Evolutionary conservation across 495 filamentous ascomycete species (phyloP).

Genomic region (Lasiosphaeria ovina): DNA sequence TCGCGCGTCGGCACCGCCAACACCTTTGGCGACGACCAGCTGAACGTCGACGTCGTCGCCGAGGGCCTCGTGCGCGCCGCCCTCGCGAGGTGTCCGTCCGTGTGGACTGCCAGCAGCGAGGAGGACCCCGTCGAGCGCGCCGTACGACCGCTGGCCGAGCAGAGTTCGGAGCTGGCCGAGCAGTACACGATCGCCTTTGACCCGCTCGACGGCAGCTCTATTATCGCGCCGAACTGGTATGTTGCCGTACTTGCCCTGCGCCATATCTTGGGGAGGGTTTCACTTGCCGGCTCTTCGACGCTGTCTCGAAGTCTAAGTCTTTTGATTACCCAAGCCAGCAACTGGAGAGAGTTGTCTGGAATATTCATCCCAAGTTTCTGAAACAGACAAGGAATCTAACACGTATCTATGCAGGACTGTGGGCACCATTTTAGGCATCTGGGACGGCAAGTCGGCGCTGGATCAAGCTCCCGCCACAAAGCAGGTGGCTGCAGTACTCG

Average conservation of each 20-base stretch:
- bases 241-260: too few species aligned
- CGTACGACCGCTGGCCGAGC: constrained; percentile 8
- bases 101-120: constrained; percentile 49
- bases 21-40: constrained; percentile 53
- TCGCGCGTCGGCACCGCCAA: constrained; percentile 46
- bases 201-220: constrained; percentile 54
- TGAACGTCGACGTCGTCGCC: constrained; percentile 54
- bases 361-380: too few species aligned
- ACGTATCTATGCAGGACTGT: constrained; percentile 33
- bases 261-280: too few species aligned
- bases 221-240: constrained; percentile 51
- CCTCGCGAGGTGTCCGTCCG: constrained; percentile 39
- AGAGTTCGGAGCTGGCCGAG: constrained; percentile 23
- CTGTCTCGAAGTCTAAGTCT: too few species aligned
- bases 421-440: constrained; percentile 52
- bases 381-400: neutral
- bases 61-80: constrained; percentile 44
- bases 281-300: too few species aligned
- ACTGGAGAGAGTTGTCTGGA: too few species aligned
- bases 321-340: too few species aligned
- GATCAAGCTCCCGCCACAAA: constrained; percentile 29
- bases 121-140: constrained; percentile 49
- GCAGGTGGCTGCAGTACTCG: constrained; percentile 48
- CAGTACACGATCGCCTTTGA: constrained; percentile 57
- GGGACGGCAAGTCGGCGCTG: constrained; percentile 46